Percentiles rank a stretch among this genome's conserved stretches.
Evolutionary conservation across 2,329 filamentous ascomycete species (phyloP).

Genomic region (Aspergillus ochraceoroseus): DNA sequence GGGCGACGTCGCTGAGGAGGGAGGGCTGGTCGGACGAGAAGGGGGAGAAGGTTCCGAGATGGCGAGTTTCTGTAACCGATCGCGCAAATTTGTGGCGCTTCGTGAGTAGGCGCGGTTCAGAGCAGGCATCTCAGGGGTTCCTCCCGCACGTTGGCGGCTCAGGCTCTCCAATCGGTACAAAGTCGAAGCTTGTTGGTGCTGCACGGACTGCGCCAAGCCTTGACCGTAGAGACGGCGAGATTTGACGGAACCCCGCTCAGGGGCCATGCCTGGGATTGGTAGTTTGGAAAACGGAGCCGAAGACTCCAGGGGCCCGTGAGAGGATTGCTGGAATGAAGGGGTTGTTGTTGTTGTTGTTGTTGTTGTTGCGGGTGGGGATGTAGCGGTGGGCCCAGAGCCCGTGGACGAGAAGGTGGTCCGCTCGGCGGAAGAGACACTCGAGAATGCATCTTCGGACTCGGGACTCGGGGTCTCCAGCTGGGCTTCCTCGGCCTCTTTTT

Average conservation of each 20-base stretch:
- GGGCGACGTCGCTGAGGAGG: constrained; percentile 38
- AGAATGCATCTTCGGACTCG: constrained; percentile 46
- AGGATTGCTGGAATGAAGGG: constrained; percentile 24
- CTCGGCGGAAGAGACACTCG: constrained; percentile 64
- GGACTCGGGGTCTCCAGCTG: constrained; percentile 37
- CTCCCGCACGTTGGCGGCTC: constrained; percentile 59
- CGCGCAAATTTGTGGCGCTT: constrained; percentile 65
- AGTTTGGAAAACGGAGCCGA: constrained; percentile 25
- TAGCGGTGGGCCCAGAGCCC: constrained; percentile 64
- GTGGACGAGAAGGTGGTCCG: constrained; percentile 82
- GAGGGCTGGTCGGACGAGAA: constrained; percentile 40
- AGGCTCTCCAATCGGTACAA: constrained; percentile 76
- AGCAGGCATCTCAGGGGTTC: constrained; percentile 49
- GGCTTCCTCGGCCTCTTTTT: constrained; percentile 45
- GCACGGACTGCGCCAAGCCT: constrained; percentile 69
- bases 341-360: constrained; percentile 63
- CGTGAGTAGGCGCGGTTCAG: constrained; percentile 44
- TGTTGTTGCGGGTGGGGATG: constrained; percentile 70
- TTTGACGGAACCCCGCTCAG: constrained; percentile 65
- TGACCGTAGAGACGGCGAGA: constrained; percentile 76
- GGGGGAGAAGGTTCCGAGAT: constrained; percentile 24
- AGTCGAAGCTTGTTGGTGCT: constrained; percentile 73
- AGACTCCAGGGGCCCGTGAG: constrained; percentile 19
- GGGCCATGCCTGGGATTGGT: constrained; percentile 31
- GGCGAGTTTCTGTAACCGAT: constrained; percentile 40